These are phyloP conservation scores for Amphirosellinia nigrospora DNA, from an alignment of 495 filamentous ascomycete species.

Conservation along the genomic window DNA sequence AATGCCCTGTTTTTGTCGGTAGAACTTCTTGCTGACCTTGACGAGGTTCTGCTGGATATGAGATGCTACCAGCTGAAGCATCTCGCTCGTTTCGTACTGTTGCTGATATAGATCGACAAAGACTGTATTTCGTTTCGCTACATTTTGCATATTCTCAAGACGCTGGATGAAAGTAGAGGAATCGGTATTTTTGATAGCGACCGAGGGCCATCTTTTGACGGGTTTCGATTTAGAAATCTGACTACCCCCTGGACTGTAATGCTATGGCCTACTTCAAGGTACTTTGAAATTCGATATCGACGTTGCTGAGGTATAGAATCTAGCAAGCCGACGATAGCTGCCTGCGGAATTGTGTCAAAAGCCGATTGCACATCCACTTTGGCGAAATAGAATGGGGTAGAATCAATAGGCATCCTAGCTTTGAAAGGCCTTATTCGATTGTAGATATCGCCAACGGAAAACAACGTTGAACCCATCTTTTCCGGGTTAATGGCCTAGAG, in stretches of 20 bases:
- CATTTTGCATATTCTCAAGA: constrained; percentile 54
- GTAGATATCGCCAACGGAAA: constrained; percentile 83
- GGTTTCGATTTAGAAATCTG: constrained; percentile 49
- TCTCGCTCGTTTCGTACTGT: constrained; percentile 56
- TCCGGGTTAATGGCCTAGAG: constrained; percentile 58
- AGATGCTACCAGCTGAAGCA: constrained; percentile 74
- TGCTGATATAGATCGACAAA: constrained; percentile 72
- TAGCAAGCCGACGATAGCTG: constrained; percentile 70
- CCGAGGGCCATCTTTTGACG: constrained; percentile 67
- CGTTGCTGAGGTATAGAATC: constrained; percentile 65
- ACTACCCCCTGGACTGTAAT: constrained; percentile 31
- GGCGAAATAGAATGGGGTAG: constrained; percentile 68
- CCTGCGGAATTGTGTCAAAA: constrained; percentile 94
- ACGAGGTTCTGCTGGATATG: constrained; percentile 85
- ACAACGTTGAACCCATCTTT: constrained; percentile 75
- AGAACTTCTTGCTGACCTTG: constrained; percentile 88
- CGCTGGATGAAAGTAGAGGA: constrained; percentile 60
- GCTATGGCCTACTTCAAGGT: constrained; percentile 70
- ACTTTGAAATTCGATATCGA: constrained; percentile 73
- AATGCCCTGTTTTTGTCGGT: constrained; percentile 85
- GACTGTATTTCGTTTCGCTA: constrained; percentile 67
- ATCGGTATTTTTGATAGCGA: constrained; percentile 59
- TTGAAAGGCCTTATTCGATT: constrained; percentile 75
- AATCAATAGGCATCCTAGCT: constrained; percentile 41
- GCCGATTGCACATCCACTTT: constrained; percentile 92